Percentiles rank a stretch among this genome's conserved stretches.
Evolutionary conservation across 306 rosid genomes (phyloP).

Genomic region (apple (Malus domestica)): DNA sequence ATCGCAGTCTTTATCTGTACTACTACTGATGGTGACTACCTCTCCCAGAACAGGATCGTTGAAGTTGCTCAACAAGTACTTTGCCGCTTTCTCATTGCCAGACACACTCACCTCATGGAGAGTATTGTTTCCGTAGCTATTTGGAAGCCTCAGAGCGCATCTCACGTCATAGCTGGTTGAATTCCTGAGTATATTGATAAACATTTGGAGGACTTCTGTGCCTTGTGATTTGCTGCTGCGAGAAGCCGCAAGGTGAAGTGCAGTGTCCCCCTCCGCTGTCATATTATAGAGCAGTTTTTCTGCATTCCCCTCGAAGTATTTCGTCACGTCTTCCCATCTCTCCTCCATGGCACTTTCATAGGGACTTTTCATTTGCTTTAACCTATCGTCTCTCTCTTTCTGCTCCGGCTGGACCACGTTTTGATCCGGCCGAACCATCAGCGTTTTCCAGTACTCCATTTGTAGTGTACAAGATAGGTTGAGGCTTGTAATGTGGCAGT

Average conservation of each 20-base stretch:
- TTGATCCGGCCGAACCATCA: too few species aligned
- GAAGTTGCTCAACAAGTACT: neutral
- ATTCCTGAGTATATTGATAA: neutral
- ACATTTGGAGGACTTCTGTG: neutral
- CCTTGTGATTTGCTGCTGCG: neutral
- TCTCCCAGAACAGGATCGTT: neutral
- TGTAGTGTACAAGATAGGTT: too few species aligned
- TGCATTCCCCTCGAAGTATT: neutral
- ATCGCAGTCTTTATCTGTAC: neutral
- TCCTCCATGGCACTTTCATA: neutral
- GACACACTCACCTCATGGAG: neutral
- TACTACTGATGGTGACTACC: too few species aligned
- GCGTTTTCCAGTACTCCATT: too few species aligned
- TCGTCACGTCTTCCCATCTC: neutral
- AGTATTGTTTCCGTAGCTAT: neutral
- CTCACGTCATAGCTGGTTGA: neutral
- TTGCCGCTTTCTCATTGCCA: neutral
- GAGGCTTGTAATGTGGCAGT: too few species aligned
- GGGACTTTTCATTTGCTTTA: neutral
- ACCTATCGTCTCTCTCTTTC: neutral
- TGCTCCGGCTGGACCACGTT: neutral
- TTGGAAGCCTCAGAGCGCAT: neutral
- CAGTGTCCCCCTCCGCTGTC: conserved; percentile 1
- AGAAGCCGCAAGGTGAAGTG: conserved; percentile 3
- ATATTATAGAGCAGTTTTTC: neutral